Evolutionary conservation across 352 stramenopile genomes (phyloP), one percentile per base, ranked within the genome.

Genomic region (Elongisporangium anandrum): DNA sequence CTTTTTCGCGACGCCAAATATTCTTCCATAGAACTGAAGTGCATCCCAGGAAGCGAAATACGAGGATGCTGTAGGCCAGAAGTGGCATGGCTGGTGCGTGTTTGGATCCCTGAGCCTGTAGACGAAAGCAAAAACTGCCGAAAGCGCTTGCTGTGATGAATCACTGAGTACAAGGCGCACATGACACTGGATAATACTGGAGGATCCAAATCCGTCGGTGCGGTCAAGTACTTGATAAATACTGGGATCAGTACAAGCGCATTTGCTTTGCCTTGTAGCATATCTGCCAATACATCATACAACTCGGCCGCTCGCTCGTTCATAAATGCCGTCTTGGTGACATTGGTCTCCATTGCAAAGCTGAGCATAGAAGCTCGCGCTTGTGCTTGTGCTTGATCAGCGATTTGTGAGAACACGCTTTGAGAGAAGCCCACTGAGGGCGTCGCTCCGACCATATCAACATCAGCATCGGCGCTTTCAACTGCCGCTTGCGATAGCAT

Each of bases 321-420:
- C 6, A 65, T 59, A 52, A 81, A 56, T 29, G 60, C 60, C 23
- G 56, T 69, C 54, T 82, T 73, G 15, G 53, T 68, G 26, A 56
- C 50, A 63, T 72, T 78, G 22, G 58, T 72, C 49, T 77, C 68
- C 26, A 64, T 71, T 1, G 68, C 59, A 57, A 67, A 66, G 53
- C 59, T 77, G 10, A 70, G 50, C n/a, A 82, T 49, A 15, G 71
- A 82, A 8, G 75, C 65, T 23, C 74, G 69, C 0, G 63, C 68
- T 57, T 80, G 70, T 13, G 61, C 65, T n/a, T 62, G 66, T 10
- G 73, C 60, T n/a, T 68, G 76, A 3, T 56, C 73, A 2, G 66
- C 64, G 19, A 84, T 51, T 56, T 87, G 77, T 2, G 77, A 85
- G 58, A 87, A 85, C 9, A 87, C 76, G 58, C 73, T 87, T 34